phyloP scores from a whole-genome alignment of 805 yeast genomes.

The Myxozyma geophila region DNA sequence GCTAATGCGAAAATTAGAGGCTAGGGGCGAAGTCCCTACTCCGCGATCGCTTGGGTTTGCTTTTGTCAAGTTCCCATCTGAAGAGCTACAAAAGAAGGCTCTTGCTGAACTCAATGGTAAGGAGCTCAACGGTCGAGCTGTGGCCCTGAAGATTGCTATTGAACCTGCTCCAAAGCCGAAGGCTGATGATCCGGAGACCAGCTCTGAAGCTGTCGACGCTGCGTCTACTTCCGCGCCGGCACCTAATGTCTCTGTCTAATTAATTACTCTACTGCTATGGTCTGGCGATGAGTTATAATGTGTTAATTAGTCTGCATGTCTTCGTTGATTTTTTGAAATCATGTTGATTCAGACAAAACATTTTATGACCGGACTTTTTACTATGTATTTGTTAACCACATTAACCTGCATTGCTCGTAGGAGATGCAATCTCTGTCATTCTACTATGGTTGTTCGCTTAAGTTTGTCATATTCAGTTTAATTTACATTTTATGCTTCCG shows the following conservation, averaged over 20 bases:
- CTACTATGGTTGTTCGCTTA: no score
- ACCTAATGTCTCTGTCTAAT: constrained; percentile 16
- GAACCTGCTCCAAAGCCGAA: constrained; percentile 50
- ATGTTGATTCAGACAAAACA: no score
- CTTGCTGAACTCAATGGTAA: constrained; percentile 67
- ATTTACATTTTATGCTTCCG: no score
- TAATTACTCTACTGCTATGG: background rate
- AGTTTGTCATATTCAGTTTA: no score
- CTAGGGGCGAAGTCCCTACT: constrained; percentile 48
- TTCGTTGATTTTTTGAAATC: no score
- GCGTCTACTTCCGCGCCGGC: constrained; percentile 11
- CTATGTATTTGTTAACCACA: no score
- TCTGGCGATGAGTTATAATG: no score
- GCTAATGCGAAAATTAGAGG: constrained; percentile 52
- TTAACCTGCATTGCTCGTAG: no score
- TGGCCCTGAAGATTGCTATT: constrained; percentile 74
- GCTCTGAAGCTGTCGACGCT: constrained; percentile 6
- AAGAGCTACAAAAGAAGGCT: constrained; percentile 71
- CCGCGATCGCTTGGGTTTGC: constrained; percentile 64
- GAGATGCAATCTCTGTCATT: no score
- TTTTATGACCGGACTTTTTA: no score
- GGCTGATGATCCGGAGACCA: constrained; percentile 14
- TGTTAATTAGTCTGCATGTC: no score
- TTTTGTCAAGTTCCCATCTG: constrained; percentile 62
- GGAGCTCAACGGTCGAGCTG: constrained; percentile 64